Conservation (phyloP, 371 early-diverging fungal species). For the Mucor circinelloides region DNA sequence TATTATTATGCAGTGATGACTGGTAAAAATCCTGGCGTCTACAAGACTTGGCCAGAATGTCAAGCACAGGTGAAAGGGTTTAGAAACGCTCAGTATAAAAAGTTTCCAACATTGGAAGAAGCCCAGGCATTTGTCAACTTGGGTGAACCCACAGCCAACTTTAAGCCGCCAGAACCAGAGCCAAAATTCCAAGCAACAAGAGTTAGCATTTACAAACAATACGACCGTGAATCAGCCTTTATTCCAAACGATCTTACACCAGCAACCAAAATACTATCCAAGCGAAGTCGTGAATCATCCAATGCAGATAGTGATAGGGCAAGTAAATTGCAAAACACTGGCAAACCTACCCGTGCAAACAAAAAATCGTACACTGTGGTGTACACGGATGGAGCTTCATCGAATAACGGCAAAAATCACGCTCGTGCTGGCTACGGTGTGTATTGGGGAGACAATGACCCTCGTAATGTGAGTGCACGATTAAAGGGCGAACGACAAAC, state of each 20-base stretch:
- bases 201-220: background rate
- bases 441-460: slow-evolving; percentile 76
- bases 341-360: background rate
- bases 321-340: background rate
- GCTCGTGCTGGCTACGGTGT: slow-evolving; percentile 84
- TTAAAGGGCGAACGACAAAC: slow-evolving; percentile 69
- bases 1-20: slow-evolving; percentile 61
- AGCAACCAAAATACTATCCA: background rate
- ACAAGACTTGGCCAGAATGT: slow-evolving; percentile 65
- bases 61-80: slow-evolving; percentile 56
- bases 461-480: slow-evolving; percentile 73
- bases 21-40: slow-evolving; percentile 61
- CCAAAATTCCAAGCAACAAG: background rate
- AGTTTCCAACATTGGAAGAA: slow-evolving; percentile 53
- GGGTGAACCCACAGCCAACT: background rate
- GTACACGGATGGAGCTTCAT: slow-evolving; percentile 84
- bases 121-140: slow-evolving; percentile 45
- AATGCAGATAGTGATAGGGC: background rate
- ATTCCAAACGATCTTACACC: background rate
- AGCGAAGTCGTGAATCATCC: background rate
- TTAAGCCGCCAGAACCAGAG: background rate
- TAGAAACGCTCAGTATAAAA: slow-evolving; percentile 61
- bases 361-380: slow-evolving; percentile 29
- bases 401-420: slow-evolving; percentile 61
- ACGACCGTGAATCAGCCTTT: background rate